Conservation (phyloP, 2,329 filamentous ascomycete species). For the Monosporascus ibericus region DNA sequence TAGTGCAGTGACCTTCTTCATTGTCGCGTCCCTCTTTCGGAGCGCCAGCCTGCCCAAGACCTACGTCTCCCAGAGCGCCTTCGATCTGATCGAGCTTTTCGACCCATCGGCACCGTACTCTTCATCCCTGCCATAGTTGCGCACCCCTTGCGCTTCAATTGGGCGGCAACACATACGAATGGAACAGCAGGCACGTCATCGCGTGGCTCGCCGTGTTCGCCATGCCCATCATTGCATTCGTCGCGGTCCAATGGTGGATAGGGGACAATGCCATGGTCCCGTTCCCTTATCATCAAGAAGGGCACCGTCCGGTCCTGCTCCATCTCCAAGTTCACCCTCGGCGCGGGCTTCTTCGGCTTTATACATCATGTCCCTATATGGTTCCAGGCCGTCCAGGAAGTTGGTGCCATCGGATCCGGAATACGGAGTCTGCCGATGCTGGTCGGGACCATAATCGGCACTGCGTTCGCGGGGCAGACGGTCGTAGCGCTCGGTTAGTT, state of each 20-base stretch:
- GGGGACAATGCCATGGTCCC: conserved; percentile 38
- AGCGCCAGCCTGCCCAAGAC: too few species aligned
- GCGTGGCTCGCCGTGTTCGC: too few species aligned
- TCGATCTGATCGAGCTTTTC: too few species aligned
- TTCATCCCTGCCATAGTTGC: too few species aligned
- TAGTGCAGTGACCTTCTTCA: too few species aligned
- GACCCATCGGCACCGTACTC: too few species aligned
- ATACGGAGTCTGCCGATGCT: conserved; percentile 36
- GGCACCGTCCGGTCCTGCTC: conserved; percentile 31
- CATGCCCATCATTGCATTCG: conserved; percentile 27
- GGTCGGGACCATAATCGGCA: conserved; percentile 29
- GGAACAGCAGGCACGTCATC: too few species aligned
- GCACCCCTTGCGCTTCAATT: too few species aligned
- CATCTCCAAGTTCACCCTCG: conserved; percentile 31
- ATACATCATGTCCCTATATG: conserved; percentile 39
- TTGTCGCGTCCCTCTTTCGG: too few species aligned
- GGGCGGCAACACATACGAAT: too few species aligned
- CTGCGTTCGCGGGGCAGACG: conserved; percentile 24
- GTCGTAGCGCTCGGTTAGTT: too few species aligned
- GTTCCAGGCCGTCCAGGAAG: conserved; percentile 39
- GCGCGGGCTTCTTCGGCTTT: conserved; percentile 20
- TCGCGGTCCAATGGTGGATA: conserved; percentile 32
- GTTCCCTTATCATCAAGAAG: conserved; percentile 31
- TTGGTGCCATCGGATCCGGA: conserved; percentile 30
- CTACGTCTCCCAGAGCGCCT: too few species aligned